Percentiles rank a stretch among this genome's conserved stretches.
Evolutionary conservation across 2,329 filamentous ascomycete genomes (phyloP).

Genomic region (Ophiostoma sp.): DNA sequence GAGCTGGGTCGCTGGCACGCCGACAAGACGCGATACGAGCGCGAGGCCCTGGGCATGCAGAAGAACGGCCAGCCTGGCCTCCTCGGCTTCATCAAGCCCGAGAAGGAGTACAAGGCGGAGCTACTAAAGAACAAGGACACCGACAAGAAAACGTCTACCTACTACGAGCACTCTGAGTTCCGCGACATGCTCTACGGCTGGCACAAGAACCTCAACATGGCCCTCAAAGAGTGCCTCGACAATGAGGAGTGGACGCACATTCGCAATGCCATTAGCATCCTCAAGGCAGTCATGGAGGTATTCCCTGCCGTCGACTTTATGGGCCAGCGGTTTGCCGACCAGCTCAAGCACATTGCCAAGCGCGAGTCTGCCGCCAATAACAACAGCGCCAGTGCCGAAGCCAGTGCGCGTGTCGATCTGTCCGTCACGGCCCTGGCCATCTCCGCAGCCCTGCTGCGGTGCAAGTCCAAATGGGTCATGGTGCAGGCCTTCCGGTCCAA

Average conservation of each 20-base stretch:
- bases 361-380: conserved; percentile 54
- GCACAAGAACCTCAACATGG: conserved; percentile 76
- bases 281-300: conserved; percentile 72
- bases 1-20: conserved; percentile 82
- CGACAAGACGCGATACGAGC: conserved; percentile 70
- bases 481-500: conserved; percentile 67
- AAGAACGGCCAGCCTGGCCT: conserved; percentile 45
- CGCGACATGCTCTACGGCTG: conserved; percentile 80
- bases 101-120: conserved; percentile 40
- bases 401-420: conserved; percentile 64
- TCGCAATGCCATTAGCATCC: conserved; percentile 84
- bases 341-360: conserved; percentile 61
- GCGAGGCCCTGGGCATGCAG: conserved; percentile 71
- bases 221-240: conserved; percentile 75
- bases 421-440: conserved; percentile 68
- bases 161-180: conserved; percentile 73
- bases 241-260: conserved; percentile 96
- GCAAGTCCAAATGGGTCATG: conserved; percentile 64
- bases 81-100: conserved; percentile 74
- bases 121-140: neutral
- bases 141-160: conserved; percentile 36
- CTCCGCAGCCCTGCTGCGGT: conserved; percentile 62
- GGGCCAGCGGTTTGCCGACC: conserved; percentile 60
- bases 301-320: conserved; percentile 92
- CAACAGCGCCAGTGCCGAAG: conserved; percentile 37